Conservation (phyloP, 768 basidiomycete genomes). For the Pleurotus tuber-regium region DNA sequence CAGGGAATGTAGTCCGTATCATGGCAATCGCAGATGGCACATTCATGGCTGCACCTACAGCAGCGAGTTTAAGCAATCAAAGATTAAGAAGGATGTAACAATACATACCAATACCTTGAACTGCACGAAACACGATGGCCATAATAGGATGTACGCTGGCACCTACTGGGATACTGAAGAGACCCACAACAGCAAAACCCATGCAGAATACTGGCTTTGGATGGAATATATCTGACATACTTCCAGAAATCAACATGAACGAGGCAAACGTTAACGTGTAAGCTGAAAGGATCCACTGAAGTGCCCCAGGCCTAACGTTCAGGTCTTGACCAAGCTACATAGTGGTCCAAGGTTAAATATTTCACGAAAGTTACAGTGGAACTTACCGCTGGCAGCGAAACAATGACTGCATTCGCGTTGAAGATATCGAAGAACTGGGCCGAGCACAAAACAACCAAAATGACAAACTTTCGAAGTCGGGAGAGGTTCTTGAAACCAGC, state of each 20-base stretch:
- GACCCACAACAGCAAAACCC: constrained; percentile 12
- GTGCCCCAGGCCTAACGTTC: neutral
- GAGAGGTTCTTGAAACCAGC: no score
- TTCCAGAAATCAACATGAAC: constrained; percentile 21
- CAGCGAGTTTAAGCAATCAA: neutral
- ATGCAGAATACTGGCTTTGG: constrained; percentile 19
- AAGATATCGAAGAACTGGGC: neutral
- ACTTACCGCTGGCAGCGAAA: neutral
- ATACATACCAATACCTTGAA: constrained; percentile 14
- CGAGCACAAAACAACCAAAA: neutral
- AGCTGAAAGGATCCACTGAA: constrained; percentile 39
- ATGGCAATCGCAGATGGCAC: constrained; percentile 43
- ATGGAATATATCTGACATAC: constrained; percentile 18
- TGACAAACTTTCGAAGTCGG: neutral
- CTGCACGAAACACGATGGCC: constrained; percentile 13
- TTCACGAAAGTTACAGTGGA: no score
- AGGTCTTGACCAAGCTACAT: constrained; percentile 1
- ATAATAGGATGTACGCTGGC: constrained; percentile 10
- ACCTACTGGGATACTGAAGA: constrained; percentile 10
- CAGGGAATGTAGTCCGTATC: constrained; percentile 39
- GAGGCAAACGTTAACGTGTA: constrained; percentile 43
- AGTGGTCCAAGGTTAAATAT: no score
- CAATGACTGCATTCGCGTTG: neutral
- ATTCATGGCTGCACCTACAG: constrained; percentile 37
- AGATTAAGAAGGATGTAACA: neutral